A percentile compares a stretch with the other conserved stretches of the same genome.
phyloP scores from a whole-genome alignment of 257 asterid species.

The Orobanche coerulescens region DNA sequence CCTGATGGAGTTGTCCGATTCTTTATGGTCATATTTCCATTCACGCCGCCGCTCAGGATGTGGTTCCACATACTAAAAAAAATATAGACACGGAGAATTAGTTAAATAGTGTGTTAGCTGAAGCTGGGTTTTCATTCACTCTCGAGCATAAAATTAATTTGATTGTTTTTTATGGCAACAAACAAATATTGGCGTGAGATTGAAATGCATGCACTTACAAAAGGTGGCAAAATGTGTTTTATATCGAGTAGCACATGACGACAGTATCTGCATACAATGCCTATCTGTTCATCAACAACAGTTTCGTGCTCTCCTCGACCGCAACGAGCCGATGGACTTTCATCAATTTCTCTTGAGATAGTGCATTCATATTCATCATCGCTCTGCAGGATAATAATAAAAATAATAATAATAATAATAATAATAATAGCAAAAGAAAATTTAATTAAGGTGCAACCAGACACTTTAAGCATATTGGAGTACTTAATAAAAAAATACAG shows the following conservation, averaged over 20 bases:
- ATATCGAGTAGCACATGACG: slow-evolving; percentile 34
- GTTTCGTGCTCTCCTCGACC: slow-evolving; percentile 35
- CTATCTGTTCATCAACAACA: slow-evolving; percentile 55
- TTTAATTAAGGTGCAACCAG: no score
- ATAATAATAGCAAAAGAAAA: no score
- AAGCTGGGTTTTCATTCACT: no score
- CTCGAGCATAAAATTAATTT: no score
- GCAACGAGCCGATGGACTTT: slow-evolving; percentile 29
- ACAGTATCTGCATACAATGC: slow-evolving; percentile 48
- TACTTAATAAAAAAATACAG: no score
- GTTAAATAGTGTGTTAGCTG: no score
- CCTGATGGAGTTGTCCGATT: not conserved
- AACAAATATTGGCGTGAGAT: no score
- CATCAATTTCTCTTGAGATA: slow-evolving; percentile 5
- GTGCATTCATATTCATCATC: slow-evolving; percentile 19
- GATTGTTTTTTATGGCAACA: no score
- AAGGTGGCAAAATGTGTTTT: slow-evolving; percentile 47
- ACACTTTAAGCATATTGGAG: no score
- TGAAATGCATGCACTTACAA: slow-evolving; percentile 53
- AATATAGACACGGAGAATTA: not conserved
- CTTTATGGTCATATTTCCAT: not conserved
- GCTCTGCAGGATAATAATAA: slow-evolving; percentile 26
- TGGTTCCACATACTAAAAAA: slow-evolving; percentile 30
- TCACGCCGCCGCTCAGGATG: slow-evolving; percentile 6
- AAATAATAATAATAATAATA: no score